Evolutionary conservation across 2,329 filamentous ascomycete species (phyloP).

Genomic region (Ceratocystiopsis sp.): DNA sequence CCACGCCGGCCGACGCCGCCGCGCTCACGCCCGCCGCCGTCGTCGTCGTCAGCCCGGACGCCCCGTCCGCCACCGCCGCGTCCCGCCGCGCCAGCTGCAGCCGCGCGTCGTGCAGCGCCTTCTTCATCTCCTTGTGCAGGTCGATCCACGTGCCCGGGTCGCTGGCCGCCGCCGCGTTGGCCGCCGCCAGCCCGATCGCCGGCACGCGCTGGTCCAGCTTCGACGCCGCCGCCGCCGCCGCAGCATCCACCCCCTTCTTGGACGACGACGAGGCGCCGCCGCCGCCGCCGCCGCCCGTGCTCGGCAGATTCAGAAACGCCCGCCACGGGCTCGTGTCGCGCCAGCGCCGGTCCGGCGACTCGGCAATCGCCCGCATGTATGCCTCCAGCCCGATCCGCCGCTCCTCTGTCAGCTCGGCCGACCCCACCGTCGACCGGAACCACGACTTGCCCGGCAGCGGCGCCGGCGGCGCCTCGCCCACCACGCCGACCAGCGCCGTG

Average conservation of each 20-base stretch:
- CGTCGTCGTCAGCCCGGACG: conserved; percentile 9
- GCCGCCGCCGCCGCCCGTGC: conserved; percentile 8
- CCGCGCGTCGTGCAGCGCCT: conserved; percentile 48
- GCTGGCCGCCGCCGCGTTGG: conserved; percentile 25
- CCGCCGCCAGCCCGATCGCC: conserved; percentile 19
- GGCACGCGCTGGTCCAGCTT: conserved; percentile 17
- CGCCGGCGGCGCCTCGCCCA: conserved; percentile 46
- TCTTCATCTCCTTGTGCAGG: conserved; percentile 56
- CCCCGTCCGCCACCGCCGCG: conserved; percentile 27
- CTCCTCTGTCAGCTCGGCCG: conserved; percentile 50
- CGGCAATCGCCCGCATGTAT: conserved; percentile 57
- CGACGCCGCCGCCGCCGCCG: conserved; percentile 20
- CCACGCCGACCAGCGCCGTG: conserved; percentile 37
- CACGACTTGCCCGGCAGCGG: conserved; percentile 59
- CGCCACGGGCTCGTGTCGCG: conserved; percentile 57
- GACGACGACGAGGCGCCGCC: conserved; percentile 15
- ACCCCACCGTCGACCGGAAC: conserved; percentile 56
- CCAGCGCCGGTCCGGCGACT: conserved; percentile 59
- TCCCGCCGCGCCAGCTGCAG: conserved; percentile 52
- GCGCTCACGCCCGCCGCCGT: too few species aligned
- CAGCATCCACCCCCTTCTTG: conserved; percentile 18
- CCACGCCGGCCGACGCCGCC: conserved; percentile 33
- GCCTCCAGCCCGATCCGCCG: conserved; percentile 51
- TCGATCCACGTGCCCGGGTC: conserved; percentile 62
- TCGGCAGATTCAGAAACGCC: conserved; percentile 53